These are phyloP conservation scores for Aspergillus avenaceus DNA, from an alignment of 495 filamentous ascomycete species.

Conservation along the genomic window DNA sequence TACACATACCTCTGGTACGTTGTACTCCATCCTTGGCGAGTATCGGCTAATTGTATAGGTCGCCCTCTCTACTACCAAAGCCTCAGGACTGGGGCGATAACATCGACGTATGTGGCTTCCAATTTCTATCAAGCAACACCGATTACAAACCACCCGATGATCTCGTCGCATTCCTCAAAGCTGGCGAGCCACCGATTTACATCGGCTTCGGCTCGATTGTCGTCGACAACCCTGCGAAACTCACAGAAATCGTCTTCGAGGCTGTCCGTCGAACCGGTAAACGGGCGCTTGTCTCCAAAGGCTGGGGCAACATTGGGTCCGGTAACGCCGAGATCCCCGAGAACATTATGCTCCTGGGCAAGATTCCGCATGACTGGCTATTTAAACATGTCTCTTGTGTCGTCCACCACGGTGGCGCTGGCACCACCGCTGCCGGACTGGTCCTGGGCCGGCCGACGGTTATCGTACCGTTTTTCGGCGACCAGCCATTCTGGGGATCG, in stretches of 20 bases:
- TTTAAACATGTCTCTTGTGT: constrained; percentile 70
- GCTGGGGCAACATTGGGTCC: constrained; percentile 70
- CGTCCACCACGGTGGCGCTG: constrained; percentile 77
- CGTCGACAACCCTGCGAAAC: constrained; percentile 61
- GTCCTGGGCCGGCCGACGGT: constrained; percentile 63
- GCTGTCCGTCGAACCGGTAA: constrained; percentile 59
- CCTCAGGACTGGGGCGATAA: constrained; percentile 70
- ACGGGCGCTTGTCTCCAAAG: constrained; percentile 68
- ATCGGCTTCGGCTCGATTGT: constrained; percentile 79
- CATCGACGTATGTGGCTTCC: constrained; percentile 68
- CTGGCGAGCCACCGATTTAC: constrained; percentile 65
- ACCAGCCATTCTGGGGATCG: constrained; percentile 76
- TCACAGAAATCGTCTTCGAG: constrained; percentile 64
- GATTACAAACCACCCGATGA: constrained; percentile 57
- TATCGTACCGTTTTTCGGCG: constrained; percentile 78
- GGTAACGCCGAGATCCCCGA: constrained; percentile 55
- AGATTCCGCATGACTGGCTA: constrained; percentile 78
- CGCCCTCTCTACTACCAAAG: constrained; percentile 73
- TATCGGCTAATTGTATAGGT: constrained; percentile 28
- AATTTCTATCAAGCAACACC: constrained; percentile 57
- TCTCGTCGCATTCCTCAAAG: constrained; percentile 57
- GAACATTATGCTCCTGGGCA: constrained; percentile 69
- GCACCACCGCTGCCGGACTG: constrained; percentile 74
- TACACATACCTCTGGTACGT: constrained; percentile 72
- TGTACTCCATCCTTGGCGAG: background rate